phyloP scores from a whole-genome alignment of 2,329 filamentous ascomycete genomes.

The Helotiales sp. region DNA sequence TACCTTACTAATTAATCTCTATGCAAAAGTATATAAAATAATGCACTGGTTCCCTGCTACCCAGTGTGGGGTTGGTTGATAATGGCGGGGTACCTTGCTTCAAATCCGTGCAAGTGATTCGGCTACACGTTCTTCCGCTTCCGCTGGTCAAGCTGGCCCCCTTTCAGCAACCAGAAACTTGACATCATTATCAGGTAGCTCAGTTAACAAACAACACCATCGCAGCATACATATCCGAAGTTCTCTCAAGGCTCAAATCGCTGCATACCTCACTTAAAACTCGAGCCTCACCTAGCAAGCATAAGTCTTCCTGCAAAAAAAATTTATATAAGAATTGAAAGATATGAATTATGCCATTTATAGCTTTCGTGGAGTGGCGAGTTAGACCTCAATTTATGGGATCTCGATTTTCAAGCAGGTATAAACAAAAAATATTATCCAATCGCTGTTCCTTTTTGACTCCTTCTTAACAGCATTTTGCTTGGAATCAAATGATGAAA shows the following conservation, averaged over 20 bases:
- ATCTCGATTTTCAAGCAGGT: slow-evolving; percentile 23
- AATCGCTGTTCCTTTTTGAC: slow-evolving; percentile 8
- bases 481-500: slow-evolving; percentile 14
- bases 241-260: neutral
- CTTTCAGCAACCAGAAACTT: neutral
- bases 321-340: slow-evolving; percentile 16
- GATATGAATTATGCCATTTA: slow-evolving; percentile 20
- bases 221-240: neutral
- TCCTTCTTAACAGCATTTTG: slow-evolving; percentile 16
- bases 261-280: neutral
- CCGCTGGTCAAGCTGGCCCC: neutral
- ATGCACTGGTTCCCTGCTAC: too few species aligned
- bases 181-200: neutral
- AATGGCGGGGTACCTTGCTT: too few species aligned
- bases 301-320: neutral
- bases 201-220: neutral
- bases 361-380: slow-evolving; percentile 11
- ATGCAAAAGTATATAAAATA: too few species aligned
- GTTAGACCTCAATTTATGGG: slow-evolving; percentile 15
- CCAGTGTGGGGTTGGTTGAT: too few species aligned
- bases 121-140: slow-evolving; percentile 5
- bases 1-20: too few species aligned
- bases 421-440: slow-evolving; percentile 9
- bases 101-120: neutral
- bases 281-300: neutral